phyloP scores from a whole-genome alignment of 768 basidiomycete species.

The Leccinum broughii region DNA sequence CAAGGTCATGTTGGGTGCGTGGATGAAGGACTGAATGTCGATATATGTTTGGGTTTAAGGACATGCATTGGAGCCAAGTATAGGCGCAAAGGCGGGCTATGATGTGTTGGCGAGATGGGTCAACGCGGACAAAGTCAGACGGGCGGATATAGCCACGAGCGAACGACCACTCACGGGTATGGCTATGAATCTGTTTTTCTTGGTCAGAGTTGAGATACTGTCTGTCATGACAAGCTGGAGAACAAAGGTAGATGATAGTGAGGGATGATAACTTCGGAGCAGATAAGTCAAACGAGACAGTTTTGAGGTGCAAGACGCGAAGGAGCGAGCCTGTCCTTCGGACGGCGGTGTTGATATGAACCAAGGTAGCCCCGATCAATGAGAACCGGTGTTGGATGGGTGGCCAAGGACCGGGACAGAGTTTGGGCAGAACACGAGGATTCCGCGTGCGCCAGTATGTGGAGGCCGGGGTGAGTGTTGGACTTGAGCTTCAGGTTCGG shows the following conservation, averaged over 20 bases:
- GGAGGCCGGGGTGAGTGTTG: neutral
- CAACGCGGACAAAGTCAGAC: neutral
- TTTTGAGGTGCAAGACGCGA: neutral
- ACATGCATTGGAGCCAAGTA: conserved; percentile 19
- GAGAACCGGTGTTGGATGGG: neutral
- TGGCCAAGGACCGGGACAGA: neutral
- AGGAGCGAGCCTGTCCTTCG: neutral
- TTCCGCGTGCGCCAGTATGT: neutral
- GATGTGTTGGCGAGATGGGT: neutral
- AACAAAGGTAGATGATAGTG: neutral
- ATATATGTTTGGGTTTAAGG: conserved; percentile 11
- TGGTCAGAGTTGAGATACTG: neutral
- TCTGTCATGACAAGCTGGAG: conserved; percentile 8
- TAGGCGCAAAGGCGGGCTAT: conserved; percentile 10
- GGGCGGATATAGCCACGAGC: neutral
- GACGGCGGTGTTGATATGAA: neutral
- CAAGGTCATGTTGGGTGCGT: conserved; percentile 17
- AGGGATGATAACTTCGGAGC: neutral
- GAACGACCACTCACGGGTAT: conserved; percentile 18
- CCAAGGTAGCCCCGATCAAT: neutral
- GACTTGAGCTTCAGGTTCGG: neutral
- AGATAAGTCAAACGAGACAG: neutral
- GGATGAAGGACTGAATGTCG: conserved; percentile 17
- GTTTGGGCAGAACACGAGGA: neutral
- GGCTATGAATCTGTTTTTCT: neutral